Base-by-base conservation (phyloP, 208 protist species). In the Histomonas meleagridis region DNA sequence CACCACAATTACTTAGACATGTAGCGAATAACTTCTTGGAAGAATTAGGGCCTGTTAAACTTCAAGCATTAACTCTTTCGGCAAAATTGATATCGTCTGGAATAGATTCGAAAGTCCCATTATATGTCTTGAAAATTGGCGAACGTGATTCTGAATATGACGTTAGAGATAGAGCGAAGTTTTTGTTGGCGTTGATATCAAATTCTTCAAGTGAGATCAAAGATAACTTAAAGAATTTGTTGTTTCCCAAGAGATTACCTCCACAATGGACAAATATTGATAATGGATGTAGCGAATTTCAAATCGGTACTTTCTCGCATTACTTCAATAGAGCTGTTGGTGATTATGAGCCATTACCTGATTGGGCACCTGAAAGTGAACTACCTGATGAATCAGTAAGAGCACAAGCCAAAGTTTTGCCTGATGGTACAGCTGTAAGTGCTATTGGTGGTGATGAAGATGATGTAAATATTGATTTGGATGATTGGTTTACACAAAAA, bases 331-430 rank as follows among this genome's bases (percentile, higher is more conserved):
- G 76, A n/a, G 76, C 23, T 28, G 26, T 86, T 86, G 2, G 26
- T 57, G 76, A 46, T 38, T 86, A 86, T 16, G 76, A 86, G 10
- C 46, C 76, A 18, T 38, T 86, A 28, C 23, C 46, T 23, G 76
- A 86, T 16, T 86, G 76, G 76, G 76, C 76, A 32, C 76, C 76
- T 38, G 76, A 86, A 55, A 28, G 55, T 38, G 76, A 86, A 38
- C 18, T 86, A 0, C 76, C 76, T 55, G 76, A 86, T 86, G 46
- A 55, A 4, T 38, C 23, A 21, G 76, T 86, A 4, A 86, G 76
- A 38, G n/a, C 76, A 38, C 65, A 40, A 10, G 14, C n/a, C 16
- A 32, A 2, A 23, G 3, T 12, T 32, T 12, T 12, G 14, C 18
- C 32, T 4, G 12, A 7, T 40, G 65, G 65, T 23, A 43, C 65